Base-by-base conservation (phyloP, 805 yeast species). In the Candida golubevii region DNA sequence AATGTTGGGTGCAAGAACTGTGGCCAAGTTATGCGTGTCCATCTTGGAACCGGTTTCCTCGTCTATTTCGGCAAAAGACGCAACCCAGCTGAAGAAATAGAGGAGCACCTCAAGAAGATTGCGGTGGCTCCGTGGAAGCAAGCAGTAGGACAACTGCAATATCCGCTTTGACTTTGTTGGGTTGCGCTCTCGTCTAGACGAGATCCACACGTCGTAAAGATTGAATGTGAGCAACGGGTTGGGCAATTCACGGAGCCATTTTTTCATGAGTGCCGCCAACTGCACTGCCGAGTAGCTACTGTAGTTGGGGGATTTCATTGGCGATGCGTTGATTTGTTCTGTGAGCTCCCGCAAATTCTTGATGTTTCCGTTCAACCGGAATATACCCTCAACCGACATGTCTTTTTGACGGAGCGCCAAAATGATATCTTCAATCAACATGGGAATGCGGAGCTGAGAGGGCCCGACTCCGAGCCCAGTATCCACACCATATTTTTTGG, bases 361-460 rank as follows among this genome's bases (percentile, higher is more conserved):
- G 58, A 93, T 90, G 60, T 93, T 93, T 58, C 99, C 99, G 60
- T 93, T 93, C 59, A 90, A 85, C 57, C 99, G 79, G 75, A 93
- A 93, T 5, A 93, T 84, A 47, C 99, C 99, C 64, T 93, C 99
- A 28, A 83, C 89, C 3, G 97, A 87, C 84, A 91, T 80, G 65
- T 93, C 98, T 73, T 87, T 88, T 47, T 85, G 91, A 42, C 87
- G 78, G 71, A 93, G 77, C 0, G 95, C 86, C 28, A 80, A 77
- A 31, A 93, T 80, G 13, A 90, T 69, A 57, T 93, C 98, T 56
- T 91, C 98, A 35, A 93, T 74, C 33, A 93, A 71, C 38, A 87
- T 75, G 0, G 99, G 99, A 35, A 93, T 85, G 32, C 82, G 75
- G 35, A 93, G 74, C 51, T 82, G 82, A 1, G 82, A 71, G 0